phyloP scores from a whole-genome alignment of 139 green algal genomes.

The Auxenochlorella protothecoides region DNA sequence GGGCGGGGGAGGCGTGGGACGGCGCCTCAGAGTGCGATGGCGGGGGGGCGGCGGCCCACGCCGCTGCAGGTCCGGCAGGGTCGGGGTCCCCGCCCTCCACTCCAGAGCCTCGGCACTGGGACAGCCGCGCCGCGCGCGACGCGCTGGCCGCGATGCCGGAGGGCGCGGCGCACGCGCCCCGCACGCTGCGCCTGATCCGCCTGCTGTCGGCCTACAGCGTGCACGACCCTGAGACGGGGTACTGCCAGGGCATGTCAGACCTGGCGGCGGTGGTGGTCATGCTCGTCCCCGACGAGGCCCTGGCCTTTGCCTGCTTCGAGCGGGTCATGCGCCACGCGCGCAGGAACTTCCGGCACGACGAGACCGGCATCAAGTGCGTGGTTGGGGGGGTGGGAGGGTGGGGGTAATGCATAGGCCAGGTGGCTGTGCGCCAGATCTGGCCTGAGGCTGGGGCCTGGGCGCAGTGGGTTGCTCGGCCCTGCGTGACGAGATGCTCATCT shows the following conservation, averaged over 20 bases:
- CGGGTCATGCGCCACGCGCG: conserved; percentile 58
- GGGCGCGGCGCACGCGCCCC: conserved; percentile 28
- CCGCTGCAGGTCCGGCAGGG: conserved; percentile 1
- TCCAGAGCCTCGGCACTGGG: conserved; percentile 13
- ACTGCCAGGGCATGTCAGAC: conserved; percentile 86
- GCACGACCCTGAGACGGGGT: conserved; percentile 68
- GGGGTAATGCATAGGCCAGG: too few relatives aligned
- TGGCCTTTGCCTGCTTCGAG: conserved; percentile 80
- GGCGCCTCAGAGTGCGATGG: neutral
- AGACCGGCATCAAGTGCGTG: conserved; percentile 51
- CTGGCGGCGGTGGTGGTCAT: conserved; percentile 69
- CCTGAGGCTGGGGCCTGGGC: too few relatives aligned
- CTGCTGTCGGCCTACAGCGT: conserved; percentile 73
- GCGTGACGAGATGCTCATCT: too few relatives aligned
- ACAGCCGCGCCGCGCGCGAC: conserved; percentile 19
- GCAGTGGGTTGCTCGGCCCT: too few relatives aligned
- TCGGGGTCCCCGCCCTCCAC: neutral
- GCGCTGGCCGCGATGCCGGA: conserved; percentile 17
- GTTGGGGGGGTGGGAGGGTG: neutral
- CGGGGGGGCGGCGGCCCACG: neutral
- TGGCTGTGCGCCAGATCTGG: too few relatives aligned
- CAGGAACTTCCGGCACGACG: conserved; percentile 60
- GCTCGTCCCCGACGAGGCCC: conserved; percentile 59
- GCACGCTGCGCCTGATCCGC: conserved; percentile 47
- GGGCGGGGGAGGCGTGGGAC: neutral